These are phyloP conservation scores for Kodamaea kakaduensis DNA, from an alignment of 805 yeast genomes.

Conservation along the genomic window DNA sequence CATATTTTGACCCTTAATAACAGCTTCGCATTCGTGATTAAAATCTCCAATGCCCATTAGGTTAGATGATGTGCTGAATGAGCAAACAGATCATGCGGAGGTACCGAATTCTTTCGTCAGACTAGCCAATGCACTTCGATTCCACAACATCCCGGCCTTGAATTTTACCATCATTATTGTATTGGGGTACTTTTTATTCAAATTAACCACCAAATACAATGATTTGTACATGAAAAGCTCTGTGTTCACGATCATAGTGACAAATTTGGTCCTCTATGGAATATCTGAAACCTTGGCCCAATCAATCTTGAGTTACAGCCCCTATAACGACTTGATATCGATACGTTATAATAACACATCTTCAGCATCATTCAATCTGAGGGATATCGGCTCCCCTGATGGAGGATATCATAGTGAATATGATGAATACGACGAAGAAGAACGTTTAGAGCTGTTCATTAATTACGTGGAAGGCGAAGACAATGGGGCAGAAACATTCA, in stretches of 20 bases:
- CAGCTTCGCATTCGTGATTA: too few species aligned
- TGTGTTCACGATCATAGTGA: conserved; percentile 70
- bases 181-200: conserved; percentile 47
- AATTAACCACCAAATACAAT: conserved; percentile 56
- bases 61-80: conserved; percentile 17
- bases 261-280: conserved; percentile 79
- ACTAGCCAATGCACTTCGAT: conserved; percentile 30
- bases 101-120: conserved; percentile 7
- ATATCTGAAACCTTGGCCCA: conserved; percentile 93
- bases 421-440: conserved; percentile 10
- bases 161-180: conserved; percentile 51
- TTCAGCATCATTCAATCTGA: conserved; percentile 20
- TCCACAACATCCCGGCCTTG: conserved; percentile 51
- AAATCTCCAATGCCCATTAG: conserved; percentile 19
- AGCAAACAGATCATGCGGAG: too few species aligned
- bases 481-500: neutral
- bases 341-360: conserved; percentile 17
- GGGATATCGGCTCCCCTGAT: conserved; percentile 10
- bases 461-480: conserved; percentile 31
- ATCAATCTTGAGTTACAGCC: conserved; percentile 40
- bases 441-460: conserved; percentile 29
- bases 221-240: conserved; percentile 60
- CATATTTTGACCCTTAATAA: too few species aligned
- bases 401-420: conserved; percentile 2
- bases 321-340: conserved; percentile 20